These are phyloP conservation scores for Clavispora vitiphila DNA, from an alignment of 805 yeast species.

Conservation along the genomic window DNA sequence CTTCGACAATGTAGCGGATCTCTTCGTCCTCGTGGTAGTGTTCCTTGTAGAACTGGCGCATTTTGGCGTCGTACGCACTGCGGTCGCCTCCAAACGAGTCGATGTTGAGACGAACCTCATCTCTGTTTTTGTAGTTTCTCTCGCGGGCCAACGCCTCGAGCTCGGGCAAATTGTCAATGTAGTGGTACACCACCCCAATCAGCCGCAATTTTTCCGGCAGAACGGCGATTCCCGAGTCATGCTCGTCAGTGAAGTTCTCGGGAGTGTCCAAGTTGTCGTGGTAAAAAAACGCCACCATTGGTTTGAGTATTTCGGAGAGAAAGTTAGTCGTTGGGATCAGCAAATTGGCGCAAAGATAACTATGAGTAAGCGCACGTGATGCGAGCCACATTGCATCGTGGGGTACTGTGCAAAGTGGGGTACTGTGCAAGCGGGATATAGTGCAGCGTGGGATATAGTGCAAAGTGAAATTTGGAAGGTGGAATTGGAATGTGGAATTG, in stretches of 20 bases:
- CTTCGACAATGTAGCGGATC: conserved; percentile 83
- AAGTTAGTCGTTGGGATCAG: no score
- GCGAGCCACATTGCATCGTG: no score
- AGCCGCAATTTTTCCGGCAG: conserved; percentile 43
- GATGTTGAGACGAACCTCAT: conserved; percentile 57
- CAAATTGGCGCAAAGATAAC: no score
- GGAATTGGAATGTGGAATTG: no score
- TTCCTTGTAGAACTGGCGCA: conserved; percentile 69
- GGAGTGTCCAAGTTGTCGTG: conserved; percentile 57
- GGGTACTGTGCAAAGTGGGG: no score
- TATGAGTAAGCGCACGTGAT: no score
- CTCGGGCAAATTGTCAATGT: conserved; percentile 44
- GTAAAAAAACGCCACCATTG: conserved; percentile 45
- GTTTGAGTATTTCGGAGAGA: no score
- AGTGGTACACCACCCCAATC: conserved; percentile 66
- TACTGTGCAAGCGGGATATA: no score
- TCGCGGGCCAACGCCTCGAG: conserved; percentile 65
- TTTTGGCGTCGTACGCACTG: conserved; percentile 54
- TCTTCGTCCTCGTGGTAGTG: conserved; percentile 97
- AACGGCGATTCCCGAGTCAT: conserved; percentile 63
- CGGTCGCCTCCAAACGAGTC: conserved; percentile 56
- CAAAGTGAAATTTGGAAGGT: no score
- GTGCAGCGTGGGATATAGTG: no score
- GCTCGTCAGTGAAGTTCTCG: conserved; percentile 61
- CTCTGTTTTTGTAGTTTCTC: conserved; percentile 77